Evolutionary conservation across 495 filamentous ascomycete species (phyloP).

Genomic region (Aspergillus asperescens): DNA sequence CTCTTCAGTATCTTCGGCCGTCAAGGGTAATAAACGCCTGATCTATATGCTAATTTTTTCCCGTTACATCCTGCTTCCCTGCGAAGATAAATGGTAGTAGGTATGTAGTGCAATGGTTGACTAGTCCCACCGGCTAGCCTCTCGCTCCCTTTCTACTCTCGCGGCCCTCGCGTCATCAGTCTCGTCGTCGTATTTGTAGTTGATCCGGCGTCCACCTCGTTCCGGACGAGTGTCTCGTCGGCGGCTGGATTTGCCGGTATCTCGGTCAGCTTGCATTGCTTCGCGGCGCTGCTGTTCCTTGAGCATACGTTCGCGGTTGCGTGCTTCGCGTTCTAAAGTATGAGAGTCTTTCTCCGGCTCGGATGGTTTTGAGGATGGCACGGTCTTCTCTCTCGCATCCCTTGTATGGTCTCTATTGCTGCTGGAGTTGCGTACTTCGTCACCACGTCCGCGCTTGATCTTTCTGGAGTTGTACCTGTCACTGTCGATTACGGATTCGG

Average conservation of each 20-base stretch:
- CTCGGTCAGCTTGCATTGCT: constrained; percentile 44
- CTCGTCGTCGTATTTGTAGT: constrained; percentile 57
- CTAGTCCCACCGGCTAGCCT: constrained; percentile 32
- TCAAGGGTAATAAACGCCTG: too few relatives aligned
- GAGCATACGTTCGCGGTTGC: constrained; percentile 68
- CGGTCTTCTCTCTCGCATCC: constrained; percentile 14
- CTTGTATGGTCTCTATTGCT: constrained; percentile 18
- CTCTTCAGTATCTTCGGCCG: too few relatives aligned
- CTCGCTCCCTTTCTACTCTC: constrained; percentile 46
- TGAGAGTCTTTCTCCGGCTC: constrained; percentile 60
- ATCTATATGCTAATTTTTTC: too few relatives aligned
- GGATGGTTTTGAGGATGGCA: constrained; percentile 13
- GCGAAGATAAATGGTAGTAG: not conserved
- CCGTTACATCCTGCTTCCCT: too few relatives aligned
- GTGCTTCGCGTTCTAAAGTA: constrained; percentile 68
- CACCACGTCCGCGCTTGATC: constrained; percentile 32
- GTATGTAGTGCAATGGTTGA: not conserved
- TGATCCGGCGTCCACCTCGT: constrained; percentile 46
- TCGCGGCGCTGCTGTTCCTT: constrained; percentile 75
- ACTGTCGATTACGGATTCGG: constrained; percentile 34
- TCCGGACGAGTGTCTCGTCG: constrained; percentile 51
- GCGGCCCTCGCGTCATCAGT: constrained; percentile 37
- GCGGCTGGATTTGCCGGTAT: constrained; percentile 39
- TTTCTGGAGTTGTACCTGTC: constrained; percentile 36
- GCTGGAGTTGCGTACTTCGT: constrained; percentile 20